Conservation (phyloP, 331 rosid species). For the Stylosanthes scabra region DNA sequence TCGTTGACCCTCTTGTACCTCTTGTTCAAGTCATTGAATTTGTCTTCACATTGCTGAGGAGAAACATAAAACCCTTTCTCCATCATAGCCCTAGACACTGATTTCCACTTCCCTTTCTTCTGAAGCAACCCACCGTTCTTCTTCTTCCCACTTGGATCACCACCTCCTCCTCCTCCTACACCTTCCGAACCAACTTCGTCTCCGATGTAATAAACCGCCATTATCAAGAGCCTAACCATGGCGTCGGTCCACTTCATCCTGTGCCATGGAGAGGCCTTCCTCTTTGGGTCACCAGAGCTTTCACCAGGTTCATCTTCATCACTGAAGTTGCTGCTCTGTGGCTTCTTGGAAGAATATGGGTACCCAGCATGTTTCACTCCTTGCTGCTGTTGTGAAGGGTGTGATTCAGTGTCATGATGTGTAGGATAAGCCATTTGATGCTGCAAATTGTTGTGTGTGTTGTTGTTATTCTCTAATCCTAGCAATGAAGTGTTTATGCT, state of each 20-base stretch:
- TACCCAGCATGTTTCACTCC: slow-evolving; percentile 52
- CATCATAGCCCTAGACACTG: slow-evolving; percentile 91
- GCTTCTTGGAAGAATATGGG: slow-evolving; percentile 48
- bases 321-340: slow-evolving; percentile 45
- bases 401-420: slow-evolving; percentile 59
- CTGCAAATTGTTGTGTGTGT: slow-evolving; percentile 39
- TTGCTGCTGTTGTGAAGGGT: slow-evolving; percentile 48
- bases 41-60: slow-evolving; percentile 97
- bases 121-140: slow-evolving; percentile 66
- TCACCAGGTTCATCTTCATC: slow-evolving; percentile 82
- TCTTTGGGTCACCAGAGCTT: slow-evolving; percentile 61
- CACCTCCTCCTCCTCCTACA: slow-evolving; percentile 11
- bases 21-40: slow-evolving; percentile 93
- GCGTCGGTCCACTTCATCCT: slow-evolving; percentile 98
- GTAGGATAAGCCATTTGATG: slow-evolving; percentile 54
- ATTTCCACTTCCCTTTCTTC: slow-evolving; percentile 97
- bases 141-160: slow-evolving; percentile 66
- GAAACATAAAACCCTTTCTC: slow-evolving; percentile 88
- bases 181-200: slow-evolving; percentile 71
- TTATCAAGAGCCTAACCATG: slow-evolving; percentile 87
- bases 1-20: slow-evolving; percentile 95
- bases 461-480: slow-evolving; percentile 69
- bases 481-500: slow-evolving; percentile 59
- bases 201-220: slow-evolving; percentile 90
- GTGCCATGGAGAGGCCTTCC: slow-evolving; percentile 86